Base-by-base conservation (phyloP, 2,329 filamentous ascomycete species). In the Clarireedia paspali region DNA sequence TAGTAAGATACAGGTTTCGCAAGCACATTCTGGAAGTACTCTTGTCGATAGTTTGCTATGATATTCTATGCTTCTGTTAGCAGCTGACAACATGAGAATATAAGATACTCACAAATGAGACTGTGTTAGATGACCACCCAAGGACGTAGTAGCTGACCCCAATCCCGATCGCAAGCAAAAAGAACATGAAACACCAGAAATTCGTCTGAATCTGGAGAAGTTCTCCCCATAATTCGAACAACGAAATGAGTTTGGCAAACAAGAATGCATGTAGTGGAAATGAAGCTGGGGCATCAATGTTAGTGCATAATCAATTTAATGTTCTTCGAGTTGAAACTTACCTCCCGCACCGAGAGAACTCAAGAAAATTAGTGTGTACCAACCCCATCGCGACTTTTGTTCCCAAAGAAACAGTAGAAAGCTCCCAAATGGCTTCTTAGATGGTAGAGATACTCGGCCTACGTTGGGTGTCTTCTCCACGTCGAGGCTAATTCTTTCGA, bases 131-230 rank as follows among this genome's bases (percentile, higher is more conserved):
- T 4, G 72, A 67, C 52, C 56, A 65, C 0, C 67, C 67, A n/a
- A 68, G 58, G 9, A 60, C 53, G 30, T 61, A 67, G 49, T 68
- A 69, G 30, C 71, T 70, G 0, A 75, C 38, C 10, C 68, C 67
- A 52, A 71, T 66, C 17, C 67, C 71, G 55, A 75, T 63, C 39
- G 76, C 71, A 57, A 78, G 66, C 24, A 76, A 64, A 45, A 76
- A 73, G 56, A 78, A 77, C 74, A 77, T 77, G n/a, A 76, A 68
- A 3, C 74, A 69, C 74, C 74, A 78, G 62, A 76, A 75, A 58
- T 75, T 71, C 6, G 70, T 72, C 7, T 60, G 60, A 23, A 40
- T 47, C 24, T 61, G 55, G 7, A 67, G 62, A 40, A 62, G 55
- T 36, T 58, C 26, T 2, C 60, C 58, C 6, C 47, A 38, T 20